Evolutionary conservation across 2,329 filamentous ascomycete species (phyloP), one percentile per base, ranked within the genome.

Genomic region (Curvularia spicifera): DNA sequence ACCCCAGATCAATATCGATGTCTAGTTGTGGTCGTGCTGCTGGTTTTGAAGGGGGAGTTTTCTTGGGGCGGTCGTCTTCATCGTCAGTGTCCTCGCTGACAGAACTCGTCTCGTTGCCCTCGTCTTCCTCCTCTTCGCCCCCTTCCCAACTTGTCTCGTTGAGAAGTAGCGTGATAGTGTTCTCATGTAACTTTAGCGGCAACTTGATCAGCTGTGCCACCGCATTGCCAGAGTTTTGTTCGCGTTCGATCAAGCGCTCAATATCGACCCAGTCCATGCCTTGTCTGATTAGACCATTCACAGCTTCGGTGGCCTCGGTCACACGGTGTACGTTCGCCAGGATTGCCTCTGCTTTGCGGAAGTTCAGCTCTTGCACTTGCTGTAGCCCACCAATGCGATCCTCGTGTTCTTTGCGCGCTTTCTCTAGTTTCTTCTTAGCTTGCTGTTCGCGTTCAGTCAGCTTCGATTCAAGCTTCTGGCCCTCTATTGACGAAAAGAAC

Each of bases 221-320:
- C 0, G 91, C 87, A 65, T 99, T 99, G 28, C 87, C 83, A 48
- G 88, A 84, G 60, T 83, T 87, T 74, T 96, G 91, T 74, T 98
- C 94, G 65, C 92, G 86, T 73, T 97, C 92, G 51, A 99, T 91
- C 61, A 99, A 80, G 57, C 89, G 90, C 9, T 86, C 91, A 69
- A 98, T 93, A 65, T 97, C 91, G 10, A 92, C 87, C 95, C 95
- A 99, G 69, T 99, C 95, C 93, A 98, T 98, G 10, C 94, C 94
- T 71, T 97, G 92, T 5, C 87, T 87, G 59, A 99, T 87, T n/a
- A 98, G 81, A 0, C 91, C 91, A 74, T 96, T 98, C 52, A 99
- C 89, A 3, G 95, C 93, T 73, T 93, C 91, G 75, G 93, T 93
- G 4, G 92, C 93, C 78, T 98, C 95, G 73, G 97, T 91, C 0